Base-by-base conservation (phyloP, 768 basidiomycete species). In the Rhizopogon rudus region DNA sequence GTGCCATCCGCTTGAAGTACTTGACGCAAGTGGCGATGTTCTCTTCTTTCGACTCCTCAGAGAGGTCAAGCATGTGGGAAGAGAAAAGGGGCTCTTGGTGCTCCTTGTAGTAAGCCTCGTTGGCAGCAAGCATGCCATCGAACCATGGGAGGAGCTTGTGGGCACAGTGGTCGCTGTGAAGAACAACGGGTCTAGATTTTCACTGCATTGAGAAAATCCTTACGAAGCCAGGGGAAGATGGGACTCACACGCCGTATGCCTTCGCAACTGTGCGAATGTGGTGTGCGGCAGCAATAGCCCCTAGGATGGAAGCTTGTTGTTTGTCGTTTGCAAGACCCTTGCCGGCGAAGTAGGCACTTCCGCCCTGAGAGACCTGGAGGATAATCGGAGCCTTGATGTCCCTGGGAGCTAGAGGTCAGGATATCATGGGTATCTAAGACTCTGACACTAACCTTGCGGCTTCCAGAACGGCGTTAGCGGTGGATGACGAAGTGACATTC, bases 81-180 rank as follows among this genome's bases (percentile, higher is more conserved):
- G 92, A 93, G 80, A 93, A 95, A 49, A 94, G 84, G 28, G 91
- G 78, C 66, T 91, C 92, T 56, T 85, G 81, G 77, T 98, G 87
- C 61, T 83, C 75, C 73, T 90, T 93, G 82, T 78, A 97, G 79
- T 96, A 94, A 17, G 80, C 89, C 75, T 97, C 90, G 66, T 99
- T 88, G 52, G 95, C 96, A 49, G 84, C 89, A 69, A 98, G 91
- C 97, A 99, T 98, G 54, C 93, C 96, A 72, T 99, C 97, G 73
- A 98, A 95, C 97, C 97, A 99, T 5, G 89, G 95, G 54, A 99
- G 84, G 60, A 98, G 91, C 74, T 99, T 98, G 65, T 96, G 77
- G 13, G 97, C 97, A 69, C 97, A 99, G 79, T 99, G 97, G 74
- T 99, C 97, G 58, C 91, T 88, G 86, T 99, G 96, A 65, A 99